Conservation (phyloP, 2,329 filamentous ascomycete genomes). For the Lasiodiplodia citricola region DNA sequence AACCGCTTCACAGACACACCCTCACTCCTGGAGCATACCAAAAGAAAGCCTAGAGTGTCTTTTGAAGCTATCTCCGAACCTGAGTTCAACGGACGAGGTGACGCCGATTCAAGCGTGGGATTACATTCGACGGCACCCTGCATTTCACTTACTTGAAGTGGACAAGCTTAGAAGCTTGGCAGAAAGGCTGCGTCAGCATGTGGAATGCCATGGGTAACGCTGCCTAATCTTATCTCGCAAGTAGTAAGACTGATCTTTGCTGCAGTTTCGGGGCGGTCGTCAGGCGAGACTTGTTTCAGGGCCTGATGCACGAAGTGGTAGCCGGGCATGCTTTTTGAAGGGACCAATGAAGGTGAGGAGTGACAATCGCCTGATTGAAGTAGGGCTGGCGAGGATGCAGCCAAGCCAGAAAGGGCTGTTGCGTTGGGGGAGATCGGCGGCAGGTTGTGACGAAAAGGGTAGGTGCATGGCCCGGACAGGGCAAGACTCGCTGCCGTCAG, state of each 20-base stretch:
- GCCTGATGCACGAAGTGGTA: not conserved
- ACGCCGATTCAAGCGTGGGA: slow-evolving; percentile 48
- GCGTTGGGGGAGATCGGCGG: not conserved
- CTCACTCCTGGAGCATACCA: slow-evolving; percentile 31
- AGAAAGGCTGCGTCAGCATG: not conserved
- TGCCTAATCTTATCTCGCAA: not conserved
- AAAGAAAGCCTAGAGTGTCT: slow-evolving; percentile 32
- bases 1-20: slow-evolving; percentile 28
- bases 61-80: slow-evolving; percentile 31
- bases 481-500: not conserved
- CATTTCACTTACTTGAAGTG: slow-evolving; percentile 33
- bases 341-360: not conserved
- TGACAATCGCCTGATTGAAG: not conserved
- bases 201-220: not conserved
- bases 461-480: not conserved
- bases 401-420: no score
- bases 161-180: slow-evolving; percentile 24
- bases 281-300: no score
- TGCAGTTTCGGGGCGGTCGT: not conserved
- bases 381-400: not conserved
- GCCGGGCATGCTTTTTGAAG: not conserved
- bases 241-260: no score
- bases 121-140: slow-evolving; percentile 34
- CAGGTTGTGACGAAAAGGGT: not conserved
- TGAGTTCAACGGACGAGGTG: slow-evolving; percentile 36